A percentile compares a stretch with the other conserved stretches of the same genome.
Conservation (phyloP, 2,329 filamentous ascomycete species). For the Sordariomycetes sp. region DNA sequence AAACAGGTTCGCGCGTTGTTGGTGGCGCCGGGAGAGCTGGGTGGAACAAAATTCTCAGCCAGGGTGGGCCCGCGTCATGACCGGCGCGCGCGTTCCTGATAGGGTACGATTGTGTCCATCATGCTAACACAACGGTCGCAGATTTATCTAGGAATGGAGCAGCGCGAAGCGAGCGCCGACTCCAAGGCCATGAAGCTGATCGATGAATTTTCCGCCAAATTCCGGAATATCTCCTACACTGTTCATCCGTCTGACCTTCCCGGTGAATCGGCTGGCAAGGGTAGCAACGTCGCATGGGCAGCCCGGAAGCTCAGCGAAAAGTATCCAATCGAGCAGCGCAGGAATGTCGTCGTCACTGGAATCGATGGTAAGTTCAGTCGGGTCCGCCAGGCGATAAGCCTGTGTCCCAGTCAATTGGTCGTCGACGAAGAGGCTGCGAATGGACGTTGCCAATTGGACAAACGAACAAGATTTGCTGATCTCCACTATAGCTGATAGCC, state of each 20-base stretch:
- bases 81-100: background rate
- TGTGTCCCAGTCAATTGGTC: background rate
- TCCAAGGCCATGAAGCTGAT: conserved; percentile 52
- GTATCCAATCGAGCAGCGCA: conserved; percentile 40
- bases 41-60: background rate
- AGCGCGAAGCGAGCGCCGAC: conserved; percentile 50
- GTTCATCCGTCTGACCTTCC: conserved; percentile 55
- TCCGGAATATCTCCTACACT: conserved; percentile 57
- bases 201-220: conserved; percentile 52
- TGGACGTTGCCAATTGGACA: background rate
- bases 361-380: conserved; percentile 55
- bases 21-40: background rate
- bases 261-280: conserved; percentile 62
- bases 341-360: conserved; percentile 57
- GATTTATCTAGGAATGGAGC: conserved; percentile 65
- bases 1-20: background rate
- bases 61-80: background rate
- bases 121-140: conserved; percentile 16
- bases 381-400: background rate
- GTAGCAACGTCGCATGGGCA: conserved; percentile 64
- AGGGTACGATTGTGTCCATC: background rate
- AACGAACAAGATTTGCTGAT: background rate
- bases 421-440: background rate
- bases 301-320: conserved; percentile 54
- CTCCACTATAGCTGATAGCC: conserved; percentile 50